Evolutionary conservation across 345 rosid species (phyloP).

Genomic region (Eutrema heterophyllum): DNA sequence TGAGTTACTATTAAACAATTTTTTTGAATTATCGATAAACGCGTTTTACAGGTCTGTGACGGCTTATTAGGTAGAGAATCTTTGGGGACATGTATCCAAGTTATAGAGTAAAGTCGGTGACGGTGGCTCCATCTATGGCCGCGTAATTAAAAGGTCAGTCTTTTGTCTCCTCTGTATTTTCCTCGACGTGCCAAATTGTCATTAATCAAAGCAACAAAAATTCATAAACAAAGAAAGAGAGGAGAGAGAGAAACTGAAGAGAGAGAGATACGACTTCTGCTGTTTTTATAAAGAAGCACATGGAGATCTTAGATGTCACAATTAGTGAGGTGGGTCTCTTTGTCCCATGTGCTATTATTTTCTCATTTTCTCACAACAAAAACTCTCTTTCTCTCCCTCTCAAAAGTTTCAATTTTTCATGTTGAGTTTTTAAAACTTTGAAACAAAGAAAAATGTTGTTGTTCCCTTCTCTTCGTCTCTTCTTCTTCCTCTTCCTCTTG

Average conservation of each 20-base stretch:
- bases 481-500: conserved; percentile 20
- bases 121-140: conserved; percentile 34
- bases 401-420: background rate
- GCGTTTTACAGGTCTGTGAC: conserved; percentile 22
- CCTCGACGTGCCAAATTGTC: conserved; percentile 27
- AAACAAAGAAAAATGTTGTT: conserved; percentile 11
- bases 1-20: background rate
- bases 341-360: conserved; percentile 23
- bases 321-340: conserved; percentile 28
- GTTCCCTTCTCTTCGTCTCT: conserved; percentile 9
- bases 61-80: conserved; percentile 26
- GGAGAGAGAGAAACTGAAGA: background rate
- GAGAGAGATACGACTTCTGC: conserved; percentile 12
- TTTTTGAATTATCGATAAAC: conserved; percentile 12
- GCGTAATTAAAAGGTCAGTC: conserved; percentile 24
- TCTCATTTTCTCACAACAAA: background rate
- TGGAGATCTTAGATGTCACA: conserved; percentile 29
- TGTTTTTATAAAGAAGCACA: conserved; percentile 30
- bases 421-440: background rate
- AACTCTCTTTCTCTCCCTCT: conserved; percentile 14
- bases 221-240: background rate
- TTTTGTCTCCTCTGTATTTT: conserved; percentile 21
- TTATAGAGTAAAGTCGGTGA: conserved; percentile 24
- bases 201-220: background rate
- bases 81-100: conserved; percentile 33